Evolutionary conservation across 2,329 filamentous ascomycete genomes (phyloP), one percentile per base, ranked within the genome.

Genomic region (Colletotrichum zoysiae): DNA sequence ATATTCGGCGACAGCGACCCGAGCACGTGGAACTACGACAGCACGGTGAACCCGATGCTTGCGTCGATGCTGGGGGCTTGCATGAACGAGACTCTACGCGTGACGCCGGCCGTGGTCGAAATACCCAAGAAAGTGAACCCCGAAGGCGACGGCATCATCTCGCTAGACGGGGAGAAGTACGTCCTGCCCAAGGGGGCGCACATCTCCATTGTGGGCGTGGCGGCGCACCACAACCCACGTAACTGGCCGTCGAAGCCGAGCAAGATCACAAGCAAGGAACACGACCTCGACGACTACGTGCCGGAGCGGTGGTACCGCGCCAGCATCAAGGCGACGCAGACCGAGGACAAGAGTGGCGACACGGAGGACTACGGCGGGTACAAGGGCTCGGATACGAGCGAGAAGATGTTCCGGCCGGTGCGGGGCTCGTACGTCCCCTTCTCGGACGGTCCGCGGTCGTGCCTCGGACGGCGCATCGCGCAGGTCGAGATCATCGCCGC

Each of bases 1-100:
- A 87, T 93, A 12, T 84, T 95, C 38, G 88, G 88, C 30, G 84
- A 86, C 46, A 81, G 84, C 20, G 87, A 91, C 30, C 86, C 89
- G 5, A 80, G 81, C 0, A 85, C 87, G 9, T 95, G 93, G 93
- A 86, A 90, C 76, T 95, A 94, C 78, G 92, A 95, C 56, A 81
- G 84, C 14, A 84, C 89, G 75, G 85, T 95, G 73, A 90, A 89
- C 55, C 84, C 86, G 11, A 85, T 96, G 71, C 88, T 93, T 75
- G 88, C 86, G 14, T 90, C 90, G 71, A 91, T 93, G 86, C 82
- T 91, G 12, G 93, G 91, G 23, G 93, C 93, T 5, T 88, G 92
- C 76, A 88, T 95, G 86, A 93, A 94, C 77, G 93, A 96, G 83
- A 90, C 91, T 48, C 85, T 96, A 65, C 90, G 94, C 14, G 77